A percentile compares a stretch with the other conserved stretches of the same genome.
Conservation (phyloP, 352 stramenopile species). For the Globisporangium sylvaticum region DNA sequence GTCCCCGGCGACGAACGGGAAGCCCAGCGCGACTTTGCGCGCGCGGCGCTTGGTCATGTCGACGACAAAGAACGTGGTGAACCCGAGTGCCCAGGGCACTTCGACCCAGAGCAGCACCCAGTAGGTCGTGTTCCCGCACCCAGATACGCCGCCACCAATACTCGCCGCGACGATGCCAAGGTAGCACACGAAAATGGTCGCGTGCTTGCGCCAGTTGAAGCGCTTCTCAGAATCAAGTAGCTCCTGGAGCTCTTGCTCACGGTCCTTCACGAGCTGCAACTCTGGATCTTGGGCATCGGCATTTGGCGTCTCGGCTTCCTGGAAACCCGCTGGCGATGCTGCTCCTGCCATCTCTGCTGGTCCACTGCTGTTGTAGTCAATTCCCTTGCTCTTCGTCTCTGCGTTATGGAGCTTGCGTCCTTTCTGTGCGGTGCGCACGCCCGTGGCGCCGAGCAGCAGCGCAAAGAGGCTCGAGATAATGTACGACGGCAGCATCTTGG, state of each 20-base stretch:
- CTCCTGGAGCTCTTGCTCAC: constrained; percentile 5
- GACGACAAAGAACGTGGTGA: constrained; percentile 27
- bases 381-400: constrained; percentile 17
- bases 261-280: constrained; percentile 10
- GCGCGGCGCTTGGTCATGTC: constrained; percentile 31
- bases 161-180: constrained; percentile 25
- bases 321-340: constrained; percentile 5
- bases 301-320: constrained; percentile 1
- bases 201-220: constrained; percentile 38
- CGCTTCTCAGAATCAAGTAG: constrained; percentile 26
- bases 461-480: constrained; percentile 52
- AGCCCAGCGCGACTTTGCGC: constrained; percentile 33
- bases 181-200: constrained; percentile 37
- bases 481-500: constrained; percentile 58
- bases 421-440: constrained; percentile 27
- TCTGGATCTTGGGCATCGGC: neutral
- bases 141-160: constrained; percentile 18
- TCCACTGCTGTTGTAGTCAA: neutral
- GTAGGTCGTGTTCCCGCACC: constrained; percentile 11
- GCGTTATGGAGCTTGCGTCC: constrained; percentile 24
- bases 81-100: constrained; percentile 40
- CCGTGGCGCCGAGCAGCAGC: constrained; percentile 28
- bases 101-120: constrained; percentile 36
- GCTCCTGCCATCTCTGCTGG: constrained; percentile 9
- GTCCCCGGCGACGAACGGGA: constrained; percentile 32